Base-by-base conservation (phyloP, 331 rosid species). In the Pyrus hybrid region DNA sequence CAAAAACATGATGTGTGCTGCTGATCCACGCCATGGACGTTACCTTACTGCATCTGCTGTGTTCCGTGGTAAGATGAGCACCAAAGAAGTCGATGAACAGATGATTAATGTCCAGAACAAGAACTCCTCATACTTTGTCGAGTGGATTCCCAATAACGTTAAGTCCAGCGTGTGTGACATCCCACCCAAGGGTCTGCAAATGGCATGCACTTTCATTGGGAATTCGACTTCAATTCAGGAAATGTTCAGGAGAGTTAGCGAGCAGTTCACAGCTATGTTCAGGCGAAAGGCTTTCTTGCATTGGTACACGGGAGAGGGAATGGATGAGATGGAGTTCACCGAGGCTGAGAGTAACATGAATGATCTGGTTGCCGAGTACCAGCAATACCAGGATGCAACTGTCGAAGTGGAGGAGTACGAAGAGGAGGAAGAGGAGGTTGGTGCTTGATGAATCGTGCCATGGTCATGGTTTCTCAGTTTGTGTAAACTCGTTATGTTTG, bases 311-410 rank as follows among this genome's bases (percentile, higher is more conserved):
- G 96, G 93, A 0, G 96, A 91, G 87, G 96, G 93, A 77, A 91
- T 91, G 96, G 96, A 91, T 26, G 93, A 91, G 80, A 91, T 91
- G 96, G 96, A 91, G 87, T 91, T 91, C 77, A 91, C 96, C 0
- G 93, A 91, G 83, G 96, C 96, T 11, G 96, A 88, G 88, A 91
- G 96, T 57, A 91, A 91, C 89, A 91, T 91, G 96, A 91, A 91
- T 4, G 96, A 91, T 83, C 76, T 91, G 64, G 96, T 91, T 69
- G 93, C 96, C 0, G 96, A 91, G 87, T 91, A 91, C 75, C 96
- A 91, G 80, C 96, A 91, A 77, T 91, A 91, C 77, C 96, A 91
- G 77, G 96, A 91, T 76, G 93, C 96, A 65, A 84, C 90, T 2
- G 75, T 56, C 2, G 89, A 87, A 18, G 30, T 3, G 4, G 91